These are phyloP conservation scores for Aquilaria agallochum DNA, from an alignment of 441 rosid genomes.

Conservation along the genomic window DNA sequence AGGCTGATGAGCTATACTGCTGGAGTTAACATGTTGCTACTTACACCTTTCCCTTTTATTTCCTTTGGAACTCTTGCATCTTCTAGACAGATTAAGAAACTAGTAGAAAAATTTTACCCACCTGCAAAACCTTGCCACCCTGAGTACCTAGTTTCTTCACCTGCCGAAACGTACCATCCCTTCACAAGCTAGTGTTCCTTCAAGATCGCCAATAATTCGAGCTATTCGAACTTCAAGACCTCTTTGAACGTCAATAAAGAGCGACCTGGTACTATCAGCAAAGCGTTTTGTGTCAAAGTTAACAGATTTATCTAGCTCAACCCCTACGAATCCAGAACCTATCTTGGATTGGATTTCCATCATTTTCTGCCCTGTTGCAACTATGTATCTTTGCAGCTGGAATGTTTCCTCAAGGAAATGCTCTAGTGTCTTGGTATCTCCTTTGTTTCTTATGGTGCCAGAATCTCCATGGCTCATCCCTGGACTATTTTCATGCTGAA, in stretches of 20 bases:
- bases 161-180: slow-evolving; percentile 63
- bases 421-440: slow-evolving; percentile 49
- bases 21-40: too few species aligned
- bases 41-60: too few species aligned
- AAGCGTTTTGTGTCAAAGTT: slow-evolving; percentile 63
- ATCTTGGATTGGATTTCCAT: slow-evolving; percentile 75
- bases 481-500: slow-evolving; percentile 55
- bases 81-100: too few species aligned
- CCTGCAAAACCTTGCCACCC: too few species aligned
- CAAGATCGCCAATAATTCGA: slow-evolving; percentile 79
- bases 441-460: slow-evolving; percentile 23
- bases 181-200: slow-evolving; percentile 79
- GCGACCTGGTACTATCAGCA: slow-evolving; percentile 49
- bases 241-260: slow-evolving; percentile 82
- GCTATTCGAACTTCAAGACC: slow-evolving; percentile 88
- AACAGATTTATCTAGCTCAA: slow-evolving; percentile 38
- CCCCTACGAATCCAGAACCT: slow-evolving; percentile 40
- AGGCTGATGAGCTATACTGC: too few species aligned
- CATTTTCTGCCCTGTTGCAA: slow-evolving; percentile 82
- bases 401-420: slow-evolving; percentile 87
- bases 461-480: slow-evolving; percentile 26
- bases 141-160: slow-evolving; percentile 9
- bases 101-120: too few species aligned
- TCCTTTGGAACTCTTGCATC: too few species aligned
- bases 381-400: slow-evolving; percentile 84